Conservation (phyloP, 2,329 filamentous ascomycete species). For the Didymosphaeria variabile region DNA sequence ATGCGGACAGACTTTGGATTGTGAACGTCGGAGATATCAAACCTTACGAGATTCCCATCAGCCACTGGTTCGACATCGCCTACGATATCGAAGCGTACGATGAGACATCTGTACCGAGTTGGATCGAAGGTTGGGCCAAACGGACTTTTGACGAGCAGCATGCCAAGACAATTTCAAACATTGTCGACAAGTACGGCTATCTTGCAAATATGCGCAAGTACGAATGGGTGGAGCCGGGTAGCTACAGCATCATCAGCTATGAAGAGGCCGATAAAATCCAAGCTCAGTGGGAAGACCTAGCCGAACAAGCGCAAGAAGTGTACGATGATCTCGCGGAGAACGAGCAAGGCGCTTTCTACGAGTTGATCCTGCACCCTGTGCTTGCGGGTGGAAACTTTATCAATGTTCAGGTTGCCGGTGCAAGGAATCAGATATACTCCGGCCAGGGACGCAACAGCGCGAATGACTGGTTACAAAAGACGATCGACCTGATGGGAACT, state of each 20-base stretch:
- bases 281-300: slow-evolving; percentile 64
- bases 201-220: slow-evolving; percentile 69
- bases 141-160: slow-evolving; percentile 65
- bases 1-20: slow-evolving; percentile 70
- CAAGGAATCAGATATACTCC: slow-evolving; percentile 49
- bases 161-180: slow-evolving; percentile 58
- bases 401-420: slow-evolving; percentile 54
- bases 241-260: slow-evolving; percentile 70
- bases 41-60: slow-evolving; percentile 71
- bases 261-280: slow-evolving; percentile 69
- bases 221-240: slow-evolving; percentile 67
- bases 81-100: slow-evolving; percentile 69
- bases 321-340: slow-evolving; percentile 63
- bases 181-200: slow-evolving; percentile 66
- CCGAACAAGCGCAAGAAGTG: slow-evolving; percentile 63
- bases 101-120: slow-evolving; percentile 64
- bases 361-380: slow-evolving; percentile 69
- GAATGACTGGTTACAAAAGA: slow-evolving; percentile 47
- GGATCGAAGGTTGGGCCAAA: slow-evolving; percentile 65
- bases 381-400: slow-evolving; percentile 66
- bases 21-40: slow-evolving; percentile 75
- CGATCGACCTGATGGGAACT: slow-evolving; percentile 48
- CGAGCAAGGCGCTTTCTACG: slow-evolving; percentile 67
- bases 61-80: slow-evolving; percentile 73
- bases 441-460: slow-evolving; percentile 50